These are phyloP conservation scores for Berberis thunbergii DNA, from an alignment of 164 flowering plant genomes.

Conservation along the genomic window DNA sequence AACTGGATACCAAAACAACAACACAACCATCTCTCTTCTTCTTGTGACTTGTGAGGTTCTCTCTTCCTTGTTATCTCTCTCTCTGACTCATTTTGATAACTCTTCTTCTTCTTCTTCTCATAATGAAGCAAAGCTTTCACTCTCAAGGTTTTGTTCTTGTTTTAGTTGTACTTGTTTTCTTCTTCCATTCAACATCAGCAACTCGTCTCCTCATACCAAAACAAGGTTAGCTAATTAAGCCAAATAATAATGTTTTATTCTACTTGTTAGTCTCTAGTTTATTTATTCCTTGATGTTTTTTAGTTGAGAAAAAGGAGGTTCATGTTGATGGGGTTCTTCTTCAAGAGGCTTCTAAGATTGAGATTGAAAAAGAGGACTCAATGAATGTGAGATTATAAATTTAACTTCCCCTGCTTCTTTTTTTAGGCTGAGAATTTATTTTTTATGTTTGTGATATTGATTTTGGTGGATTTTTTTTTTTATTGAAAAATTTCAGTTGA, in stretches of 20 bases:
- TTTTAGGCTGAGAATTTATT: neutral
- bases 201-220: conserved; percentile 10
- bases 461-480: neutral
- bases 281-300: neutral
- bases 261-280: neutral
- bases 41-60: neutral
- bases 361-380: conserved; percentile 8
- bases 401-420: neutral
- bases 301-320: neutral
- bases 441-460: neutral
- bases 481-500: conserved; percentile 16
- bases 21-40: neutral
- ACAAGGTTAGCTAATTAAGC: conserved; percentile 13
- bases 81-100: no score
- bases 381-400: conserved; percentile 3
- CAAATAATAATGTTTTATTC: neutral
- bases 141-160: conserved; percentile 7
- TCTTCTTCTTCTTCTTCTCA: no score
- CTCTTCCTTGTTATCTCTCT: conserved; percentile 1
- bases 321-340: neutral
- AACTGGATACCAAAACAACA: neutral
- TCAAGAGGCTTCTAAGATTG: neutral
- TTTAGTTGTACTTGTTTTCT: conserved; percentile 8
- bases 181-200: conserved; percentile 6
- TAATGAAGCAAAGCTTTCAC: conserved; percentile 15